These are phyloP conservation scores for Cladophialophora bantiana DNA, from an alignment of 2,329 filamentous ascomycete species.

Conservation along the genomic window DNA sequence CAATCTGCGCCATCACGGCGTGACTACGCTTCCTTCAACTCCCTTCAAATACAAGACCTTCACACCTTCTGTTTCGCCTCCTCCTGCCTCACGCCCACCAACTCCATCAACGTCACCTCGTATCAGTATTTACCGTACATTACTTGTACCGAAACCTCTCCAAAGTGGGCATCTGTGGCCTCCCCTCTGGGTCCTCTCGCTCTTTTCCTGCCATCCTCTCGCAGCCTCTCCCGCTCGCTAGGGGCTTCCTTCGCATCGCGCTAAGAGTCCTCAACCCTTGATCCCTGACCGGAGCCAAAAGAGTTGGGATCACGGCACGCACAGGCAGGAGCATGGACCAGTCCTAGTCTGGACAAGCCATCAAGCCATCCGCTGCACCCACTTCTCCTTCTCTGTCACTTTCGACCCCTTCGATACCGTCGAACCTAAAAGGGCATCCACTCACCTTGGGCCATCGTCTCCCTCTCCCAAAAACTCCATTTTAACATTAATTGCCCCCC, in stretches of 20 bases:
- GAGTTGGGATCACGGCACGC: conserved; percentile 10
- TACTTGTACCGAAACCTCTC: conserved; percentile 12
- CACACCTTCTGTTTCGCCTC: conserved; percentile 13
- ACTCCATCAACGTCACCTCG: not conserved
- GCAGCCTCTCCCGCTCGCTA: conserved; percentile 2
- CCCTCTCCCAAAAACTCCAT: conserved; percentile 19
- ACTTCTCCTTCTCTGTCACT: conserved; percentile 25
- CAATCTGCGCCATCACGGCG: conserved; percentile 6
- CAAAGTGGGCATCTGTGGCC: not conserved
- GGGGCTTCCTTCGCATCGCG: conserved; percentile 6
- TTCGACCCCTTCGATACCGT: conserved; percentile 17
- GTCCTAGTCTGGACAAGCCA: conserved; percentile 12
- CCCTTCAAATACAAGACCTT: not conserved
- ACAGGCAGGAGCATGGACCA: conserved; percentile 17
- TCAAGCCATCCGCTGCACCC: conserved; percentile 29
- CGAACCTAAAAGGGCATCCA: conserved; percentile 25
- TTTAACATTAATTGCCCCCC: conserved; percentile 33
- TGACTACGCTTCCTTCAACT: not conserved
- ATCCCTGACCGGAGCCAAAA: conserved; percentile 11
- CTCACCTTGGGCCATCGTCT: conserved; percentile 16
- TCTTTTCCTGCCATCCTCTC: conserved; percentile 1
- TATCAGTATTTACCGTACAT: conserved; percentile 19
- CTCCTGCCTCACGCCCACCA: conserved; percentile 1
- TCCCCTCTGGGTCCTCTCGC: not conserved
- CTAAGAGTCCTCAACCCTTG: conserved; percentile 9